Evolutionary conservation across 192 early-diverging fungal genomes (phyloP).

Genomic region (Backusella westeae): DNA sequence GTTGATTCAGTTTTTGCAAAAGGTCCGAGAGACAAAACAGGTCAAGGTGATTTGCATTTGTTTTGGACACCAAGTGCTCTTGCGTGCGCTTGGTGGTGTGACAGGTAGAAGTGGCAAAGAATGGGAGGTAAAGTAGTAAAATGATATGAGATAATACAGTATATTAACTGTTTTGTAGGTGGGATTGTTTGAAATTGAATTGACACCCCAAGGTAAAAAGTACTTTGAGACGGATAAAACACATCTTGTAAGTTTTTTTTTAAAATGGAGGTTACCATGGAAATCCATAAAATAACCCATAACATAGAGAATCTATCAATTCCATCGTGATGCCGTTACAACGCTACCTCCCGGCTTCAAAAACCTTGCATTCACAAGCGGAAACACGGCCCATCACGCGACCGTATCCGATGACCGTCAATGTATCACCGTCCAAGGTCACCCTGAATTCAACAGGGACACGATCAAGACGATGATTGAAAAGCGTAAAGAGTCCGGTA

Average conservation of each 20-base stretch:
- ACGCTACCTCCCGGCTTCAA: constrained; percentile 60
- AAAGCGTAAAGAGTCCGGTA: constrained; percentile 28
- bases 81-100: constrained; percentile 61
- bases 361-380: constrained; percentile 48
- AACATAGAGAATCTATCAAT: constrained; percentile 52
- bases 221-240: constrained; percentile 28
- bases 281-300: too few relatives aligned
- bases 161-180: constrained; percentile 32
- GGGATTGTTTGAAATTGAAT: constrained; percentile 36
- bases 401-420: constrained; percentile 55
- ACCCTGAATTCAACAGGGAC: constrained; percentile 63
- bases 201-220: constrained; percentile 39
- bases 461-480: constrained; percentile 40
- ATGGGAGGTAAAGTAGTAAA: constrained; percentile 68
- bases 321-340: constrained; percentile 71
- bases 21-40: constrained; percentile 29
- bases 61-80: constrained; percentile 86
- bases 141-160: background rate
- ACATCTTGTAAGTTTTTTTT: constrained; percentile 19
- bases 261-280: too few relatives aligned
- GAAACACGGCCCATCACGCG: constrained; percentile 56
- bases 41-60: constrained; percentile 69
- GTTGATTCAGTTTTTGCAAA: constrained; percentile 52
- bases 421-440: constrained; percentile 66
- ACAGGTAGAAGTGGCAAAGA: constrained; percentile 57